Evolutionary conservation across 805 yeast genomes (phyloP), one percentile per base, ranked within the genome.

Genomic region (Ascoidea rubescens): DNA sequence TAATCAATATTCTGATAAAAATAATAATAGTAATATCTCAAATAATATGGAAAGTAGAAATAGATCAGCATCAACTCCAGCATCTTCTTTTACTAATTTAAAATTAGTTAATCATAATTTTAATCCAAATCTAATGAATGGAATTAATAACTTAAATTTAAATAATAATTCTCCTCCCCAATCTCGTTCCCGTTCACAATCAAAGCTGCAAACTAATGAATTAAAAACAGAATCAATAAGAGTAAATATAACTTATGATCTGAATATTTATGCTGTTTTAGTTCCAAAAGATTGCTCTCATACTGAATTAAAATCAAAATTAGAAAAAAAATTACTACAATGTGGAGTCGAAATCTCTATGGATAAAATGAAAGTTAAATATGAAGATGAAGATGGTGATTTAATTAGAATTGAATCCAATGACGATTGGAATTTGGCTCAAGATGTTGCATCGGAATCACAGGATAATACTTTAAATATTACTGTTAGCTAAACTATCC

Each of bases 371-470:
- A 76, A 84, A 60, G 73, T 93, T 55, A 82, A 82, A 65, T 91
- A 88, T 64, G 80, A 80, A 63, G 99, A 93, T 66, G 99, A 93
- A 67, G 99, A 93, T 64, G 96, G 95, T 16, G 99, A 93, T 64
- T 84, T 78, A 63, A 95, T 93, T 47, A 80, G 85, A 49, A 79
- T 91, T 67, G 85, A 82, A 58, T 79, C 88, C 37, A 84, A 84
- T 56, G 97, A 91, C 51, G 98, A 91, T 64, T 85, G 96, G 87
- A 68, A 65, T 32, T 79, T 90, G 63, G 97, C 96, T 1, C 75
- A 83, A 53, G 96, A 87, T 56, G 75, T 78, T 79, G 63, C 42
- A 7, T 33, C 42, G 10, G 10, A 33, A 33, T 6, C 42, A 7
- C 10, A 6, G 6, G 42, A 33, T 33, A 33, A 33, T 7, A 33